phyloP scores from a whole-genome alignment of 768 basidiomycete species.

The Exsudoporus frostii region DNA sequence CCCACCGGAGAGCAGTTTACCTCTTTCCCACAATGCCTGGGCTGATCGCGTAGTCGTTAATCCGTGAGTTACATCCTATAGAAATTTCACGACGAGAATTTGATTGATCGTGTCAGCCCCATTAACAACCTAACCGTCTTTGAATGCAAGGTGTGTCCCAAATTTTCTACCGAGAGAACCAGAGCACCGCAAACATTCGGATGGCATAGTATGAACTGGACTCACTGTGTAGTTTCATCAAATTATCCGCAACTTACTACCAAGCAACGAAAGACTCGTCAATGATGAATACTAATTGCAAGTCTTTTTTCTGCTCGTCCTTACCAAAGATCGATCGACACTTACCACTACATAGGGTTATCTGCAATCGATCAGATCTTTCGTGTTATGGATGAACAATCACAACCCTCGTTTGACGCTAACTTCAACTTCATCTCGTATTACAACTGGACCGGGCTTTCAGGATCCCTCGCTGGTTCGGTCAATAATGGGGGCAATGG shows the following conservation, averaged over 20 bases:
- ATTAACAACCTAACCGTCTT: constrained; percentile 69
- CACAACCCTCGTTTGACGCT: constrained; percentile 63
- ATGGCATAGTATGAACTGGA: constrained; percentile 67
- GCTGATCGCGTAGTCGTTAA: constrained; percentile 69
- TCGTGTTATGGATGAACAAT: constrained; percentile 74
- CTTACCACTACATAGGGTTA: constrained; percentile 45
- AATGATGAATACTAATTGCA: constrained; percentile 70
- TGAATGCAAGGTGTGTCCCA: constrained; percentile 66
- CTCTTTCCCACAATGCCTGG: constrained; percentile 63
- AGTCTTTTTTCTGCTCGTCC: constrained; percentile 16
- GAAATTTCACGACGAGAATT: neutral
- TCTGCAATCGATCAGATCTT: constrained; percentile 69
- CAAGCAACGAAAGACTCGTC: constrained; percentile 67
- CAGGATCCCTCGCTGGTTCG: constrained; percentile 53
- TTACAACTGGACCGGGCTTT: constrained; percentile 79
- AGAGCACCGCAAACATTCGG: neutral
- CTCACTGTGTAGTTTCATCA: constrained; percentile 75
- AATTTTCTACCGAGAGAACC: neutral
- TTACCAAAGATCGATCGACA: neutral
- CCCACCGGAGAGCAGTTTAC: constrained; percentile 68
- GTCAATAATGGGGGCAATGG: constrained; percentile 70
- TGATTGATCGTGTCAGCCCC: constrained; percentile 40
- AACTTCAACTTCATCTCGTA: constrained; percentile 73
- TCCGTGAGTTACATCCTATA: constrained; percentile 48
- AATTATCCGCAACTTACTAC: constrained; percentile 72